phyloP scores from a whole-genome alignment of 2,329 filamentous ascomycete species.

The Teratosphaeria epicoccoides region DNA sequence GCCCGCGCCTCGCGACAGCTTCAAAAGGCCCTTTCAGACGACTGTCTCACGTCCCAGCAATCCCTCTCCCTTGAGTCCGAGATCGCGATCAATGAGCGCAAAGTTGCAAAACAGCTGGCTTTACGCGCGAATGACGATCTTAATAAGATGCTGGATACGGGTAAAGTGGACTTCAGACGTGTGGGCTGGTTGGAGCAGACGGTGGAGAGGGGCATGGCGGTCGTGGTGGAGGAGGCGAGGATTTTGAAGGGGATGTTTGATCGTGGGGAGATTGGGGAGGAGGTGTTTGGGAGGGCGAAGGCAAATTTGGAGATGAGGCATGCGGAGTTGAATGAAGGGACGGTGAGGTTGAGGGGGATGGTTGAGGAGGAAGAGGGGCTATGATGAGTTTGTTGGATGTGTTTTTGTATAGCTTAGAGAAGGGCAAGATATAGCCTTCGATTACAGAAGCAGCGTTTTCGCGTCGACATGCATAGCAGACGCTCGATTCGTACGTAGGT shows the following conservation, averaged over 20 bases:
- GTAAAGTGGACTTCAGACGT: constrained; percentile 11
- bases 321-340: constrained; percentile 14
- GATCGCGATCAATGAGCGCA: constrained; percentile 8
- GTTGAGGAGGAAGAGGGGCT: constrained; percentile 19
- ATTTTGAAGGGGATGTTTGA: constrained; percentile 7
- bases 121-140: constrained; percentile 16
- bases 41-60: constrained; percentile 4
- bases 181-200: constrained; percentile 18
- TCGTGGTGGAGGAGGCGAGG: constrained; percentile 14
- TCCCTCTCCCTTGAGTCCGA: constrained; percentile 3
- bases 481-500: too few species aligned
- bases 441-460: too few species aligned
- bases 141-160: constrained; percentile 20
- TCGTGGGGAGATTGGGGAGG: constrained; percentile 8
- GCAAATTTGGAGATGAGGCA: constrained; percentile 9
- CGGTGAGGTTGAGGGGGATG: constrained; percentile 15
- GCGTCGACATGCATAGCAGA: too few species aligned
- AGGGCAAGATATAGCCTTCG: neutral
- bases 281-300: constrained; percentile 10
- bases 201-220: constrained; percentile 18
- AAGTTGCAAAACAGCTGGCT: constrained; percentile 13
- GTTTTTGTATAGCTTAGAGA: neutral
- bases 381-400: neutral
- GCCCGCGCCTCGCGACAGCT: constrained; percentile 1
- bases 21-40: constrained; percentile 3